Evolutionary conservation across 73 alveolate genomes (phyloP).

Genomic region (Blepharisma stoltei): DNA sequence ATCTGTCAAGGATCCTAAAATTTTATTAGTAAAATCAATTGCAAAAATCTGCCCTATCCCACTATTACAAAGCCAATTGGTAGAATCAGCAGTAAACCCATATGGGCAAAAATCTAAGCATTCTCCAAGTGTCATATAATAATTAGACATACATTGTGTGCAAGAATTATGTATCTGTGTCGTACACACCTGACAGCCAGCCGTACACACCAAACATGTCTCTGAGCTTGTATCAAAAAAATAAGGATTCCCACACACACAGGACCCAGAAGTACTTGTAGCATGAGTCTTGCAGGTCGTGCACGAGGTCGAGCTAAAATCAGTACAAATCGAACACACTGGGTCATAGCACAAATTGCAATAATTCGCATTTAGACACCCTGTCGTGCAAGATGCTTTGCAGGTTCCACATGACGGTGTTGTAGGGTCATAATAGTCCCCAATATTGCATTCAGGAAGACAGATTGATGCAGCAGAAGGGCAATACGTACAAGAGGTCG

Average conservation of each 20-base stretch:
- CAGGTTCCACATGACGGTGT: not conserved
- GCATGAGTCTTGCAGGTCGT: not conserved
- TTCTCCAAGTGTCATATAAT: not conserved
- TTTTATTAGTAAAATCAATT: not conserved
- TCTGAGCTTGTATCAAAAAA: not conserved
- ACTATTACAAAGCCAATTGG: not conserved
- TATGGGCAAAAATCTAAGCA: conserved; percentile 11
- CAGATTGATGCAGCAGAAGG: not conserved
- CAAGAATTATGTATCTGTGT: not conserved
- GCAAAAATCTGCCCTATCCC: not conserved
- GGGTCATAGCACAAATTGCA: conserved; percentile 21
- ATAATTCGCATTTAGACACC: conserved; percentile 17
- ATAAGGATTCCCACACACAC: not conserved
- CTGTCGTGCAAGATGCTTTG: not conserved
- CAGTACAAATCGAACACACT: not conserved
- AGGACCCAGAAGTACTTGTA: not conserved
- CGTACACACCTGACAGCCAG: conserved; percentile 3
- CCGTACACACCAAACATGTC: not conserved
- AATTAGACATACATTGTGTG: not conserved
- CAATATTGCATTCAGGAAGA: not conserved
- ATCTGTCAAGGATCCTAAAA: not conserved
- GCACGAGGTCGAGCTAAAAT: not conserved
- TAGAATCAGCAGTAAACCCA: not conserved
- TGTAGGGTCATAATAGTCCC: not conserved
- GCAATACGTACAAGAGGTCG: not conserved